A percentile compares a stretch with the other conserved stretches of the same genome.
phyloP scores from a whole-genome alignment of 805 yeast genomes.

The Pichia manshurica region DNA sequence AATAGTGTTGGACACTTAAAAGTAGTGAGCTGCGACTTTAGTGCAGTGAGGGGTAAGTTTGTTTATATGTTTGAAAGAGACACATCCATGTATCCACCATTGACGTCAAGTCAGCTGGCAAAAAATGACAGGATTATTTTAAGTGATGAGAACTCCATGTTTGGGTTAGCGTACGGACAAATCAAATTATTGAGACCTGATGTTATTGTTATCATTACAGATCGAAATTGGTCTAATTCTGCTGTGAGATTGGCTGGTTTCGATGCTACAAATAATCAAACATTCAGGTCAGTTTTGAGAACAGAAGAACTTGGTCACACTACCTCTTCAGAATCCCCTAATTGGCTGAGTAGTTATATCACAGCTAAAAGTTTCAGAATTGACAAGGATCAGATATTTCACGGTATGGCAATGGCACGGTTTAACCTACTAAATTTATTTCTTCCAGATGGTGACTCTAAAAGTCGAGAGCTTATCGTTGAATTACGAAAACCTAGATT shows the following conservation, averaged over 20 bases:
- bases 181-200: conserved; percentile 41
- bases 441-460: conserved; percentile 39
- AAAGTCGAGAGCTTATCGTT: conserved; percentile 45
- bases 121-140: conserved; percentile 61
- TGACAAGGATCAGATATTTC: conserved; percentile 74
- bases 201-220: conserved; percentile 44
- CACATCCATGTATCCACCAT: conserved; percentile 12
- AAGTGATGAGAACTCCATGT: conserved; percentile 70
- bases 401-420: conserved; percentile 71
- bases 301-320: background rate
- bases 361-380: conserved; percentile 45
- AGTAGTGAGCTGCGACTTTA: conserved; percentile 30
- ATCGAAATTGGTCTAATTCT: conserved; percentile 43
- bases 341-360: background rate
- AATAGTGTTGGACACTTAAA: conserved; percentile 49
- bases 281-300: conserved; percentile 42
- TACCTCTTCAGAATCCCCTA: background rate
- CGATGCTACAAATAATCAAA: conserved; percentile 40
- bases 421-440: conserved; percentile 70
- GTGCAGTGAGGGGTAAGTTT: conserved; percentile 24
- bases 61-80: conserved; percentile 46
- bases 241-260: conserved; percentile 38
- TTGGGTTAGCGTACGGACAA: conserved; percentile 62
- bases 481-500: conserved; percentile 47
- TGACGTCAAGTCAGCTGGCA: conserved; percentile 42